Evolutionary conservation across 2,329 filamentous ascomycete genomes (phyloP), one percentile per base, ranked within the genome.

Genomic region (Fusarium sp.): DNA sequence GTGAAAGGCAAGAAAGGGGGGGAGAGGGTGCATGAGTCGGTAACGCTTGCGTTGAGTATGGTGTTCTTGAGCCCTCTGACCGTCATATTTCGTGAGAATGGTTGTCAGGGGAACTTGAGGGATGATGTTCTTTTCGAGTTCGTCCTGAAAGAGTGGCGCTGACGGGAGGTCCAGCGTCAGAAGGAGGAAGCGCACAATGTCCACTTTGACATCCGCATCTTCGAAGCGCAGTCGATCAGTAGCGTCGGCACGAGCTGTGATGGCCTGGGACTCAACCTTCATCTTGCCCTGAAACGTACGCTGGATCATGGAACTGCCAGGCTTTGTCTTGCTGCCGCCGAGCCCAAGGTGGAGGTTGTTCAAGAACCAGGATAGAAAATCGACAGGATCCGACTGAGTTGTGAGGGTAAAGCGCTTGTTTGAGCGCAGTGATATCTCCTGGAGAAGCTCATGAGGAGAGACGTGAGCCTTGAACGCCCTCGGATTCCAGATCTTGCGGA

Each of bases 401-500:
- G 95, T 97, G 55, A 98, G 87, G 10, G 93, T 96, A 84, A 98
- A 99, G 72, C 93, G 94, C 84, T 98, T 98, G 76, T 92, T 95
- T 38, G 95, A 98, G 55, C 92, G 92, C 47, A 98, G 86, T 3
- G 95, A 93, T 73, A 99, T 93, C 81, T 98, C 96, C 83, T 99
- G 96, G 4, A 99, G 91, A 36, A 99, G 89, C 83, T 99, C 96
- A 86, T 99, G 96, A 0, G 96, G 96, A 15, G 96, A 98, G 59
- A 99, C 96, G 82, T 99, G 96, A 9, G 93, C 92, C 83, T 97
- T 97, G 88, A 99, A 99, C 15, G 96, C 96, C 76, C 94, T 92
- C 5, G 95, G 93, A 81, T 99, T 99, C 96, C 96, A 99, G 75
- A 99, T 94, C 84, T 99, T 99, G 81, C 96, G 93, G 69, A 98